These are phyloP conservation scores for Aspergillus olivimuriae DNA, from an alignment of 495 filamentous ascomycete species.

Conservation along the genomic window DNA sequence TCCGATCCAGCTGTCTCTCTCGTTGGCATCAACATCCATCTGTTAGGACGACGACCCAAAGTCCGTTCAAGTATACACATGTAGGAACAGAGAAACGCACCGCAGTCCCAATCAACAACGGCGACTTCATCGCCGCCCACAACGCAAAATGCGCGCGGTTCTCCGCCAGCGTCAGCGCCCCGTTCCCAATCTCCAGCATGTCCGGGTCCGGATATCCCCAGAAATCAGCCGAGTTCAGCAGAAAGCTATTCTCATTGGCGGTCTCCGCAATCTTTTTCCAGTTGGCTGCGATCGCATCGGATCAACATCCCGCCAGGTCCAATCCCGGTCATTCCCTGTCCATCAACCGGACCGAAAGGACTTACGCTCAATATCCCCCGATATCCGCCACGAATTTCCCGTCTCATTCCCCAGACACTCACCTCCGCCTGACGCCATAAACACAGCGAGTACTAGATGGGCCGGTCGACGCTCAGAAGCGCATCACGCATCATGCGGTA, in stretches of 20 bases:
- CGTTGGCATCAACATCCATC: too few relatives aligned
- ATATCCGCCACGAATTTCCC: constrained; percentile 51
- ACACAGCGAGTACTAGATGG: constrained; percentile 62
- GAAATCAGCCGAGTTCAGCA: constrained; percentile 42
- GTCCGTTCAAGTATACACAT: too few relatives aligned
- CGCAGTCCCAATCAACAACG: constrained; percentile 51
- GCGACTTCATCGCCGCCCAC: constrained; percentile 54
- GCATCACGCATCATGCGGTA: constrained; percentile 58
- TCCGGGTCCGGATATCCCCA: constrained; percentile 56
- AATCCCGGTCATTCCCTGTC: too few relatives aligned
- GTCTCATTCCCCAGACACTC: constrained; percentile 44
- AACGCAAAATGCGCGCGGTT: constrained; percentile 45
- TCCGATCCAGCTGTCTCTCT: constrained; percentile 33
- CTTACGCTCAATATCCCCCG: constrained; percentile 46
- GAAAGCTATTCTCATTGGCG: constrained; percentile 40
- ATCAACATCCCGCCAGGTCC: too few relatives aligned
- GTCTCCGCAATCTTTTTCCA: constrained; percentile 38
- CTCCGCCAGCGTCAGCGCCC: constrained; percentile 44
- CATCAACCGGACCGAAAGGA: constrained; percentile 4
- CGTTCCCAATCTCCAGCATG: constrained; percentile 67
- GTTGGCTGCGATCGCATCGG: constrained; percentile 17
- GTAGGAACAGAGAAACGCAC: constrained; percentile 21
- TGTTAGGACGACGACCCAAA: too few relatives aligned
- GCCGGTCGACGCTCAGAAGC: constrained; percentile 40
- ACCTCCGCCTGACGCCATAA: constrained; percentile 54